Conservation (phyloP, 2,329 filamentous ascomycete genomes). For the Sphaerulina vaccinii region DNA sequence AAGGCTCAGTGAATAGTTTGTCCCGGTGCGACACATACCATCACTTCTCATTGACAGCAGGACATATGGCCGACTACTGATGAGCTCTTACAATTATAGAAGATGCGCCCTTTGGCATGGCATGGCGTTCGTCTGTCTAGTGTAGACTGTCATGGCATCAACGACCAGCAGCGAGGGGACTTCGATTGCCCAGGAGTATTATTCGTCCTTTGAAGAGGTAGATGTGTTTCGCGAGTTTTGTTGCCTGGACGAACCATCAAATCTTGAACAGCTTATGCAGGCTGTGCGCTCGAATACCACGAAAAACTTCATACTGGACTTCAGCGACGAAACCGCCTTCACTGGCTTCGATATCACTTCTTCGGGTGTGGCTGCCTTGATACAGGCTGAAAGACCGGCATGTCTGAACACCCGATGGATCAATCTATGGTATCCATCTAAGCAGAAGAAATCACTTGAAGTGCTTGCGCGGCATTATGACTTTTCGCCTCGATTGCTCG, state of each 20-base stretch:
- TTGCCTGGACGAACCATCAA: slow-evolving; percentile 54
- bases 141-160: slow-evolving; percentile 17
- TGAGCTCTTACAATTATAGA: neutral
- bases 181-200: slow-evolving; percentile 22
- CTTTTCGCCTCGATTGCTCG: slow-evolving; percentile 65
- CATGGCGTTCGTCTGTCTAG: too few relatives aligned
- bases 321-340: slow-evolving; percentile 55
- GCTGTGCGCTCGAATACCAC: slow-evolving; percentile 45
- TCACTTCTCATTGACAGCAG: neutral
- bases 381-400: slow-evolving; percentile 45
- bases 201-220: slow-evolving; percentile 19
- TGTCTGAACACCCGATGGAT: slow-evolving; percentile 67
- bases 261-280: slow-evolving; percentile 48
- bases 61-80: neutral
- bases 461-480: slow-evolving; percentile 62
- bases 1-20: slow-evolving; percentile 5
- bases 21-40: neutral
- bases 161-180: slow-evolving; percentile 2
- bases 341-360: slow-evolving; percentile 56
- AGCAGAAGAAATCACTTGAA: slow-evolving; percentile 57
- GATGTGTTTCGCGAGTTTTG: slow-evolving; percentile 41
- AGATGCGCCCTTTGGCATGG: neutral
- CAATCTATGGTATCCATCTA: slow-evolving; percentile 68
- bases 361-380: slow-evolving; percentile 44
- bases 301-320: slow-evolving; percentile 65